Percentiles rank a stretch among this genome's conserved stretches.
Conservation (phyloP, 2,329 filamentous ascomycete species). For the Neonectria hederae region DNA sequence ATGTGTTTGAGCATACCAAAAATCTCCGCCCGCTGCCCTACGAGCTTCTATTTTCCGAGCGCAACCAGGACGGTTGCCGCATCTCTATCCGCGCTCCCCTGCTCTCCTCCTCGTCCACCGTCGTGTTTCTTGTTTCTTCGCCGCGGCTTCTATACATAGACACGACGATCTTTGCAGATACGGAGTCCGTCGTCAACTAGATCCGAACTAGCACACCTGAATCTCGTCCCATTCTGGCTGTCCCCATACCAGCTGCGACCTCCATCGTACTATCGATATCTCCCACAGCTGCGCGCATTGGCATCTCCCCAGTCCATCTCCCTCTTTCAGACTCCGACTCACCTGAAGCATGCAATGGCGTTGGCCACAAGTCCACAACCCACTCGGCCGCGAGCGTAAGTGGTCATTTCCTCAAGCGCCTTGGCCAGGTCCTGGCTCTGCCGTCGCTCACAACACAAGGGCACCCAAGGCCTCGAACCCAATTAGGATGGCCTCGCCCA, state of each 20-base stretch:
- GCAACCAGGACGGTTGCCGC: conserved; percentile 14
- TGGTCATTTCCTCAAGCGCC: conserved; percentile 23
- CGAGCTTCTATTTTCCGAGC: conserved; percentile 20
- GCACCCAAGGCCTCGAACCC: conserved; percentile 29
- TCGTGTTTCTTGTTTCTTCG: conserved; percentile 18
- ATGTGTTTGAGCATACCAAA: background rate
- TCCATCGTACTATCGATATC: conserved; percentile 3
- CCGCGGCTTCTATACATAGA: conserved; percentile 36
- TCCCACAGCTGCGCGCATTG: background rate
- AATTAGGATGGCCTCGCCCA: conserved; percentile 34
- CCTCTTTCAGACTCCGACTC: conserved; percentile 16
- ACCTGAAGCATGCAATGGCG: conserved; percentile 38
- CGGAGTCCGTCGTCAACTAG: conserved; percentile 4
- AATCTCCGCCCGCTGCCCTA: conserved; percentile 14
- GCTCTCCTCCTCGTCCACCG: conserved; percentile 9
- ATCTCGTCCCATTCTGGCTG: background rate
- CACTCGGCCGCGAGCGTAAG: conserved; percentile 12
- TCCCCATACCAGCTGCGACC: conserved; percentile 7
- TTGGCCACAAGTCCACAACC: conserved; percentile 1
- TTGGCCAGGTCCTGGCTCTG: conserved; percentile 19
- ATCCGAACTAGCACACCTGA: conserved; percentile 15
- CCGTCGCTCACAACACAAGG: conserved; percentile 27
- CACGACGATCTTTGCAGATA: conserved; percentile 22
- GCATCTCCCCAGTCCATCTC: background rate
- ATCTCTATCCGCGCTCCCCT: conserved; percentile 1